Percentiles rank a stretch among this genome's conserved stretches.
phyloP scores from a whole-genome alignment of 371 early-diverging fungal species.

The Lichtheimia ornata region DNA sequence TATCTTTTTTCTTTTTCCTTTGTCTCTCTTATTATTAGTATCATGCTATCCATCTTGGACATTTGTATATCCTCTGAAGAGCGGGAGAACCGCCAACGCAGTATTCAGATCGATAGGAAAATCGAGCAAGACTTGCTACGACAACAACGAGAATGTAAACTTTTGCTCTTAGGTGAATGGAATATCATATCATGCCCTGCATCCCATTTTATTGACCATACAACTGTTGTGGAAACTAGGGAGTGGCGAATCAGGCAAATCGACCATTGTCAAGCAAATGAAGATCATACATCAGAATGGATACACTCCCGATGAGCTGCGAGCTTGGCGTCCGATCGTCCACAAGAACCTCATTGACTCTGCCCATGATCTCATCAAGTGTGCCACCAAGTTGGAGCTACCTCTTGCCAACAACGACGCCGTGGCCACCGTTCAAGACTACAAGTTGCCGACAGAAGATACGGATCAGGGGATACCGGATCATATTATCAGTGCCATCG shows the following conservation, averaged over 20 bases:
- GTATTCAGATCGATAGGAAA: slow-evolving; percentile 57
- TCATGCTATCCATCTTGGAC: slow-evolving; percentile 39
- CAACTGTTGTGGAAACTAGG: slow-evolving; percentile 29
- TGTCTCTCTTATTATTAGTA: not conserved
- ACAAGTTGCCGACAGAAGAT: slow-evolving; percentile 8
- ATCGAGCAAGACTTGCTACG: slow-evolving; percentile 54
- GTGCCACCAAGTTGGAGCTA: slow-evolving; percentile 52
- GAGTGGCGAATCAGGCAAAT: slow-evolving; percentile 84
- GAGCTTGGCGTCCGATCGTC: slow-evolving; percentile 66
- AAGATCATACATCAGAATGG: slow-evolving; percentile 86
- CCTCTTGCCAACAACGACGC: slow-evolving; percentile 29
- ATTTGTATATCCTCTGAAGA: slow-evolving; percentile 60
- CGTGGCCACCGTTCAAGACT: slow-evolving; percentile 11
- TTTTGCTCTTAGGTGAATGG: slow-evolving; percentile 56
- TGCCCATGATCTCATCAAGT: slow-evolving; percentile 55
- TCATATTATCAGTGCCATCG: slow-evolving; percentile 50
- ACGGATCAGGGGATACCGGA: slow-evolving; percentile 12
- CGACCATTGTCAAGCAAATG: slow-evolving; percentile 87
- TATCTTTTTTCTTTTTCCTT: not conserved
- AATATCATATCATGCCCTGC: not conserved
- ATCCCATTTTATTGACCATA: not conserved
- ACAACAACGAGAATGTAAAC: slow-evolving; percentile 62
- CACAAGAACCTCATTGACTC: slow-evolving; percentile 77
- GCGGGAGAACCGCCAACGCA: slow-evolving; percentile 47
- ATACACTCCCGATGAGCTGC: slow-evolving; percentile 74